These are phyloP conservation scores for Penicillium flavigenum DNA, from an alignment of 495 filamentous ascomycete species.

Conservation along the genomic window DNA sequence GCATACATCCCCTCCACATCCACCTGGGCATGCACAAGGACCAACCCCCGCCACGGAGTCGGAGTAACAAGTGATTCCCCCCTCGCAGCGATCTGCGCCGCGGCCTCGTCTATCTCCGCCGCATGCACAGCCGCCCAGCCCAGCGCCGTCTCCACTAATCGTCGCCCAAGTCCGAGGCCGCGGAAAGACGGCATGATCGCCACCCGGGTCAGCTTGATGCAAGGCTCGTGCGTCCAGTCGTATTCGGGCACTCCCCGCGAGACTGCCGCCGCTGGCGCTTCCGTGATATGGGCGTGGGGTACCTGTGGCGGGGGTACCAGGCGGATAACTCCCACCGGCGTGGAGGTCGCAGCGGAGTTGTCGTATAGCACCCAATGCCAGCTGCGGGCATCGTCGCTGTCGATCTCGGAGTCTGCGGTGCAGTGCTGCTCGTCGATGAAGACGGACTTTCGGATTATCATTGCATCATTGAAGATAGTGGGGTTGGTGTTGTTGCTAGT, in stretches of 20 bases:
- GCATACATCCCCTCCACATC: conserved; percentile 59
- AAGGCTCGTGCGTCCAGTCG: conserved; percentile 57
- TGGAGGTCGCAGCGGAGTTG: not conserved
- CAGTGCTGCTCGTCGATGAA: conserved; percentile 76
- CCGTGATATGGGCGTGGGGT: conserved; percentile 50
- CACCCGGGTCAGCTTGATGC: conserved; percentile 76
- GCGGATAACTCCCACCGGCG: conserved; percentile 65
- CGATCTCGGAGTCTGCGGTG: conserved; percentile 67
- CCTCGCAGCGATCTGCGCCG: conserved; percentile 39
- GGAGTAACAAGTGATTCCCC: conserved; percentile 26
- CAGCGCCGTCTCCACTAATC: conserved; percentile 61
- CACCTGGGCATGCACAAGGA: conserved; percentile 73
- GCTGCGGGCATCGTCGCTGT: conserved; percentile 71
- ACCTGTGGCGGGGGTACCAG: conserved; percentile 74
- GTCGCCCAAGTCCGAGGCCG: conserved; percentile 57
- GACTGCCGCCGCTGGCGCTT: conserved; percentile 2
- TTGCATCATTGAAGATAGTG: conserved; percentile 68
- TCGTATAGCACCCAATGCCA: conserved; percentile 81
- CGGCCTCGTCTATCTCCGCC: conserved; percentile 39
- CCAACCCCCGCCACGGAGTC: conserved; percentile 62
- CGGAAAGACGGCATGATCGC: conserved; percentile 64
- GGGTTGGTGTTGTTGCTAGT: conserved; percentile 43
- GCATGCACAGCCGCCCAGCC: conserved; percentile 61
- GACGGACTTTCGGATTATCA: conserved; percentile 72
- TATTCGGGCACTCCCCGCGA: conserved; percentile 9